Percentiles rank a stretch among this genome's conserved stretches.
These are phyloP conservation scores for Colletotrichum scovillei DNA, from an alignment of 2,329 filamentous ascomycete genomes.

Conservation along the genomic window DNA sequence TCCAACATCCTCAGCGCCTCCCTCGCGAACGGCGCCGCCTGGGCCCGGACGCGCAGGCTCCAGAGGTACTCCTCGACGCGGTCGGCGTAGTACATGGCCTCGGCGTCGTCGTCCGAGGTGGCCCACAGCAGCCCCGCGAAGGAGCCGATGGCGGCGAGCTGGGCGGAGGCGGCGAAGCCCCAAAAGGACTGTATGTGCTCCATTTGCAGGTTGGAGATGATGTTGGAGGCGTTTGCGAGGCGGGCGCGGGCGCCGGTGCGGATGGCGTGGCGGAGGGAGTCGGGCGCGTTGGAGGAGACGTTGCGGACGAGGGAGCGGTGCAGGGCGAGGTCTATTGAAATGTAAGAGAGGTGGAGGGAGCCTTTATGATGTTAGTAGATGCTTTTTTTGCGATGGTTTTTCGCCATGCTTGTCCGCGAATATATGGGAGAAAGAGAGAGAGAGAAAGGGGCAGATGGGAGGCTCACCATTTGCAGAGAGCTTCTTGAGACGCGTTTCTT, in stretches of 20 bases:
- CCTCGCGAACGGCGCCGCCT: constrained; percentile 51
- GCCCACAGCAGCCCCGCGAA: constrained; percentile 55
- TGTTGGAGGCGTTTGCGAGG: constrained; percentile 52
- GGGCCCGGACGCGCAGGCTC: constrained; percentile 53
- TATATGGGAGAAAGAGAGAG: too few species aligned
- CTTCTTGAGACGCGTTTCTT: constrained; percentile 52
- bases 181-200: constrained; percentile 59
- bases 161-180: constrained; percentile 57
- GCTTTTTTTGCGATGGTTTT: too few species aligned
- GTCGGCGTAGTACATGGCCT: constrained; percentile 52
- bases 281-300: constrained; percentile 46
- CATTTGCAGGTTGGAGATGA: constrained; percentile 54
- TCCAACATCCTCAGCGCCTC: constrained; percentile 53
- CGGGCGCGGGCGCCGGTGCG: constrained; percentile 52
- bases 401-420: too few species aligned
- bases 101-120: constrained; percentile 48
- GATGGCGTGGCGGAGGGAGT: constrained; percentile 44
- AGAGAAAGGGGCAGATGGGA: too few species aligned
- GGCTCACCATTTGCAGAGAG: constrained; percentile 47
- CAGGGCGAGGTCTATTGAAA: constrained; percentile 62
- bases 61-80: constrained; percentile 54
- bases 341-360: constrained; percentile 62
- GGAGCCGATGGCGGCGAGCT: constrained; percentile 54
- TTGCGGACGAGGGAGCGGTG: constrained; percentile 61
- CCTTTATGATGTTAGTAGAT: constrained; percentile 43